Evolutionary conservation across 805 yeast species (phyloP).

Genomic region (Clavispora santaluciae): DNA sequence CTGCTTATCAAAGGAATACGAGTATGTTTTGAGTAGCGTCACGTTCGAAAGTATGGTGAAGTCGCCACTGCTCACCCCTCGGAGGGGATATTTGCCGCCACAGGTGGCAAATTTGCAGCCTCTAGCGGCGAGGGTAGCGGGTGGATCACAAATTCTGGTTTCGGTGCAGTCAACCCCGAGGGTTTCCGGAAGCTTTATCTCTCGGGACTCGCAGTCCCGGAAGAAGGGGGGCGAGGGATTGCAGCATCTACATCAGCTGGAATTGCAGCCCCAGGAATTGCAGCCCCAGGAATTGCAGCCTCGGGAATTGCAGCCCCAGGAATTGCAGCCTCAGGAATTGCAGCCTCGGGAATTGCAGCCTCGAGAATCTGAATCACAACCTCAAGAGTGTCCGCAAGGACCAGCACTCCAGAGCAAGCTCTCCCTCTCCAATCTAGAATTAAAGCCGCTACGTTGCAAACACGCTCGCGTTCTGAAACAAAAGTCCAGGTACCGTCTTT

Average conservation of each 20-base stretch:
- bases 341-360: not conserved
- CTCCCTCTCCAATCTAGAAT: constrained; percentile 33
- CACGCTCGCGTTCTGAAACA: constrained; percentile 30
- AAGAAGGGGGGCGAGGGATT: too few relatives aligned
- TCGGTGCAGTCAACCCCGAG: too few relatives aligned
- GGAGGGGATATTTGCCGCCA: not conserved
- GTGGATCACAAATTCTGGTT: too few relatives aligned
- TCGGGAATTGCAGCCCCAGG: not conserved
- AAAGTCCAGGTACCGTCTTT: constrained; percentile 37
- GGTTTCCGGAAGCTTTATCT: too few relatives aligned
- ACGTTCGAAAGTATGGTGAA: constrained; percentile 4
- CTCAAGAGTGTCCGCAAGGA: too few relatives aligned
- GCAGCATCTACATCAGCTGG: too few relatives aligned
- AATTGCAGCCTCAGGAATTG: not conserved
- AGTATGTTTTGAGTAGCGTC: constrained; percentile 17
- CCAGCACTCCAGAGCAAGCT: constrained; percentile 13
- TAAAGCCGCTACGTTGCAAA: constrained; percentile 38
- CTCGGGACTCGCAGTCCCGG: too few relatives aligned
- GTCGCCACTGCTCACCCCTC: not conserved
- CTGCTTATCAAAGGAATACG: constrained; percentile 26
- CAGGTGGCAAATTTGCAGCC: not conserved
- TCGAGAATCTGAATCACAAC: not conserved
- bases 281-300: not conserved
- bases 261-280: not conserved
- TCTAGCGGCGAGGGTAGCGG: not conserved